A percentile compares a stretch with the other conserved stretches of the same genome.
These are phyloP conservation scores for Zizania latifolia DNA, from an alignment of 176 grass and related monocot genomes.

Conservation along the genomic window DNA sequence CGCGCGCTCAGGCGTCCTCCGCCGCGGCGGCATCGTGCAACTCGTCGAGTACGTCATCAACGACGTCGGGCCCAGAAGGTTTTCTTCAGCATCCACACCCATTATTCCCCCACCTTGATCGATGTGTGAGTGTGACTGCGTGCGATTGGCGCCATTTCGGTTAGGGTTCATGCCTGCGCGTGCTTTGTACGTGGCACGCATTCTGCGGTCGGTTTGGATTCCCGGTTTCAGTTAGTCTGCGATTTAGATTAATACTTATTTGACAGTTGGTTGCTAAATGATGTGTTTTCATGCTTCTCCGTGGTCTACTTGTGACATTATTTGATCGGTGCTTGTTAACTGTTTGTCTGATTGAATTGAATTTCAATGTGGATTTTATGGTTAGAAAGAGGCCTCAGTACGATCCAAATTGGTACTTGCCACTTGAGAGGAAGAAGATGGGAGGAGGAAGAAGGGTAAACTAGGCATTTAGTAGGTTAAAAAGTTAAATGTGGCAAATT, in stretches of 20 bases:
- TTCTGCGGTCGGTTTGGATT: not conserved
- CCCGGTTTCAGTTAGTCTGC: not conserved
- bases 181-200: not conserved
- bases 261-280: not conserved
- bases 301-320: not conserved
- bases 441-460: too few relatives aligned
- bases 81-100: not conserved
- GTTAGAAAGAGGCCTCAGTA: not conserved
- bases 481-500: too few relatives aligned
- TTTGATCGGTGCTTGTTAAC: not conserved
- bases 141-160: not conserved
- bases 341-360: not conserved
- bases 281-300: not conserved
- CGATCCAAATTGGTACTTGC: not conserved
- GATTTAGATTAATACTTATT: not conserved
- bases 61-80: constrained; percentile 48
- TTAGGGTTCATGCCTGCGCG: constrained; percentile 4
- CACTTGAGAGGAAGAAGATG: too few relatives aligned
- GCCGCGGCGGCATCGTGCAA: constrained; percentile 58
- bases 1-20: constrained; percentile 41
- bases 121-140: not conserved
- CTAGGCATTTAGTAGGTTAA: too few relatives aligned
- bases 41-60: constrained; percentile 64
- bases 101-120: not conserved
- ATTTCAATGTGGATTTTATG: not conserved